These are phyloP conservation scores for rapeseed (Brassica napus) DNA, from an alignment of 345 rosid genomes.

Conservation along the genomic window Da-Ae NC_063435.1:12626501-12627000, in stretches of 20 bases:
- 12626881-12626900: background rate
- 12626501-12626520: conserved; percentile 8
- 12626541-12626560: background rate
- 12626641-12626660: background rate
- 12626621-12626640: too few relatives aligned
- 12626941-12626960: conserved; percentile 37
- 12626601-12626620: background rate
- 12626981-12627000: conserved; percentile 36
- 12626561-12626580: conserved; percentile 4
- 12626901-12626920: background rate
- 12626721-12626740: too few relatives aligned
- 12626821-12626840: too few relatives aligned
- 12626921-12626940: conserved; percentile 37
- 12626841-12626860: too few relatives aligned
- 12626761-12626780: too few relatives aligned
- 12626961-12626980: conserved; percentile 23
- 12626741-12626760: too few relatives aligned
- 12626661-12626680: too few relatives aligned
- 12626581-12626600: background rate
- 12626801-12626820: too few relatives aligned
- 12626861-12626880: too few relatives aligned
- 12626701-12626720: too few relatives aligned
- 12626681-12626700: too few relatives aligned
- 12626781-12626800: too few relatives aligned
- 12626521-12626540: background rate